phyloP scores from a whole-genome alignment of 108 stramenopile genomes.

The Schizochytrium sp. region DNA sequence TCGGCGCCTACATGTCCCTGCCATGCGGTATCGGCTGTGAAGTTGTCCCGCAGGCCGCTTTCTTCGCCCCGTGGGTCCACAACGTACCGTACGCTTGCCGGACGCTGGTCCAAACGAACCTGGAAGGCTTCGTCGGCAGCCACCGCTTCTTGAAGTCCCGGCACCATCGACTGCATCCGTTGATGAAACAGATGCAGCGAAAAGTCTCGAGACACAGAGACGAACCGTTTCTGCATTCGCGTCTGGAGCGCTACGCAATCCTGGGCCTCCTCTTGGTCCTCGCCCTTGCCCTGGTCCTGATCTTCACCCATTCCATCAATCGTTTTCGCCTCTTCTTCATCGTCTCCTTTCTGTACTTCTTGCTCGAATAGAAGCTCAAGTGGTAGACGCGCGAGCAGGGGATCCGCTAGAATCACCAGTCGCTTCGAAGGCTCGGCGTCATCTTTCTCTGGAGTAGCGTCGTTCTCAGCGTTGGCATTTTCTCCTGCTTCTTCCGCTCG shows the following conservation, averaged over 20 bases:
- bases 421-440: neutral
- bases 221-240: neutral
- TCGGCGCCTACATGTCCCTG: neutral
- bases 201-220: neutral
- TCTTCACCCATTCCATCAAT: no score
- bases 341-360: neutral
- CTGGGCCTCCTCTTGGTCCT: no score
- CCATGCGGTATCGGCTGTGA: neutral
- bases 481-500: no score
- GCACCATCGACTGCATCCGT: neutral
- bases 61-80: neutral
- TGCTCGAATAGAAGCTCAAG: neutral
- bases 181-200: neutral
- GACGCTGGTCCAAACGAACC: neutral
- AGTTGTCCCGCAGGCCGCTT: neutral
- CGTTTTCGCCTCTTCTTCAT: no score
- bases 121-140: neutral
- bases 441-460: no score
- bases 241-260: no score
- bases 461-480: no score
- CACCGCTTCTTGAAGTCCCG: neutral
- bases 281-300: no score
- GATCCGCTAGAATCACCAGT: neutral
- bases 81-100: neutral
- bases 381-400: neutral